Percentiles rank a stretch among this genome's conserved stretches.
Evolutionary conservation across 73 alveolate species (phyloP).

Genomic region (Chromera velia): DNA sequence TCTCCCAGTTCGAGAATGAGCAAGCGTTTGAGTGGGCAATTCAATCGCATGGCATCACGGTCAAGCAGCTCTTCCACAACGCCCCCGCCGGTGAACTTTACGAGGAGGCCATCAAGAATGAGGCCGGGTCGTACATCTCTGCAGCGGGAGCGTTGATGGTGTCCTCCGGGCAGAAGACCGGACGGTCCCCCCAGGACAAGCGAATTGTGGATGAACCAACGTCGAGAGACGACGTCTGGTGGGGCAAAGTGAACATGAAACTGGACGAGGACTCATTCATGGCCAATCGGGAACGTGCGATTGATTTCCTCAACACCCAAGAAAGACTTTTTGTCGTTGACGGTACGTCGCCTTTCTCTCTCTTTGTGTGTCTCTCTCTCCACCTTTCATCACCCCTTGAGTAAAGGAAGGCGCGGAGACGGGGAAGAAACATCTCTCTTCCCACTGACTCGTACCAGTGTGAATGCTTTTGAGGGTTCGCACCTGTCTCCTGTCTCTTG

Average conservation of each 20-base stretch:
- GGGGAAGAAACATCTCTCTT: no score
- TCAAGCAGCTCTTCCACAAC: conserved; percentile 15
- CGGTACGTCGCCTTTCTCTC: no score
- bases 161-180: conserved; percentile 48
- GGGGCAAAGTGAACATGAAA: conserved; percentile 77
- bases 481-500: no score
- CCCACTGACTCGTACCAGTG: no score
- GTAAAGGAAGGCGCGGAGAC: no score
- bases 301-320: conserved; percentile 63
- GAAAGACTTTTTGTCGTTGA: conserved; percentile 69
- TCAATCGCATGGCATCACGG: background rate
- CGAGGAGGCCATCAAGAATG: conserved; percentile 31
- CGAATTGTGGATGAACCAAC: conserved; percentile 68
- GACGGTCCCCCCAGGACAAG: conserved; percentile 77
- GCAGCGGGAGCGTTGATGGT: conserved; percentile 33
- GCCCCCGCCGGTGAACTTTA: conserved; percentile 19
- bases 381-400: no score
- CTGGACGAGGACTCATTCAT: conserved; percentile 57
- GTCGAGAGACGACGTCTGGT: conserved; percentile 69
- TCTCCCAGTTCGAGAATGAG: background rate
- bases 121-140: conserved; percentile 27
- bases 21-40: background rate
- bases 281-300: conserved; percentile 69
- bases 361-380: no score
- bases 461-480: no score